A percentile compares a stretch with the other conserved stretches of the same genome.
These are phyloP conservation scores for Mycena venus DNA, from an alignment of 768 basidiomycete species.

Conservation along the genomic window DNA sequence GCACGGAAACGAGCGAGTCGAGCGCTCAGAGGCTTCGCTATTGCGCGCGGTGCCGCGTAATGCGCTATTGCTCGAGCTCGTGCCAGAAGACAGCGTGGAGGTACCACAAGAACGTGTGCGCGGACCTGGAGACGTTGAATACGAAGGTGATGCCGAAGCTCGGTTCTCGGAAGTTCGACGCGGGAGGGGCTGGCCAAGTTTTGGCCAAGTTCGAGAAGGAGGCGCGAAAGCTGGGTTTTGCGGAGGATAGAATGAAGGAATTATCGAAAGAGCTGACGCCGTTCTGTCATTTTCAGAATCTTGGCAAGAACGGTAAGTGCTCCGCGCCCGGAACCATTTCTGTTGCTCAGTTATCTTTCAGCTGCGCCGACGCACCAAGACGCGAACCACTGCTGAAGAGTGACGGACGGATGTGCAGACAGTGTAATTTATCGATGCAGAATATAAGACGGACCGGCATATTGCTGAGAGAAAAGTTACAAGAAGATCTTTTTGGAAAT, in stretches of 20 bases:
- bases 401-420: too few species aligned
- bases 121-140: not conserved
- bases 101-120: not conserved
- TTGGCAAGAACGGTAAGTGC: not conserved
- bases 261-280: not conserved
- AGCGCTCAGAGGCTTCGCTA: not conserved
- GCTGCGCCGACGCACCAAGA: not conserved
- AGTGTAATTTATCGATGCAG: too few species aligned
- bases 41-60: not conserved
- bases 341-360: not conserved
- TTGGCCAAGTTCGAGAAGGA: not conserved
- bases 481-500: slow-evolving; percentile 16
- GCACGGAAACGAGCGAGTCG: slow-evolving; percentile 11
- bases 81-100: not conserved
- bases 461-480: too few species aligned
- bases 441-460: too few species aligned
- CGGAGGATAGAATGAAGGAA: slow-evolving; percentile 1
- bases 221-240: slow-evolving; percentile 3
- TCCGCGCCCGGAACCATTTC: too few species aligned
- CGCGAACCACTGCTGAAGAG: not conserved
- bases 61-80: not conserved
- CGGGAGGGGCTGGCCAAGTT: not conserved
- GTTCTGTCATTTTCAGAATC: not conserved
- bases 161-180: not conserved
- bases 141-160: not conserved